These are phyloP conservation scores for Dendrothele bispora DNA, from an alignment of 768 basidiomycete species.

Conservation along the genomic window DNA sequence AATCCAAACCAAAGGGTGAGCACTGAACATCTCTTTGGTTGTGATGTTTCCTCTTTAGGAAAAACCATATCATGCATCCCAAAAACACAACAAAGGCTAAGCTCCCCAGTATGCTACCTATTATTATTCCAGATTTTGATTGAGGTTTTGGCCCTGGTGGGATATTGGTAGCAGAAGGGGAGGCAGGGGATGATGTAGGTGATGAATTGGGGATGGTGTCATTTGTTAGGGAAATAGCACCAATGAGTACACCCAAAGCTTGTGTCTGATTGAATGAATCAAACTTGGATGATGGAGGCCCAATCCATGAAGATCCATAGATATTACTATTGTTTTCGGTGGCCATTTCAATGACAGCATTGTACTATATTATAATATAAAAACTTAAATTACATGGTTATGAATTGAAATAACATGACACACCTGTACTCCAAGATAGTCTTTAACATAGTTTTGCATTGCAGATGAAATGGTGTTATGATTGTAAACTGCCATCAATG, in stretches of 20 bases:
- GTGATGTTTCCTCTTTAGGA: too few relatives aligned
- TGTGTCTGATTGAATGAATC: conserved; percentile 3
- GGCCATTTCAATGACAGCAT: conserved; percentile 13
- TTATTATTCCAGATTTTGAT: too few relatives aligned
- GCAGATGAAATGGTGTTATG: conserved; percentile 7
- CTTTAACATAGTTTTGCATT: conserved; percentile 2
- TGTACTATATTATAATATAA: conserved; percentile 15
- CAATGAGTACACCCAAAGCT: conserved; percentile 5
- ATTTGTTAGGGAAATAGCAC: conserved; percentile 6
- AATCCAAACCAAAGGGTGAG: too few relatives aligned
- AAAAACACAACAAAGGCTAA: too few relatives aligned
- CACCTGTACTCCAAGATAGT: conserved; percentile 13
- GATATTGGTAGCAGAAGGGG: too few relatives aligned
- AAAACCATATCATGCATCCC: too few relatives aligned
- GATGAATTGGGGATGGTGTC: background rate
- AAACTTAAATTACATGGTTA: background rate
- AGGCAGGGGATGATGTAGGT: background rate
- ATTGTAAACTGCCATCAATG: conserved; percentile 7
- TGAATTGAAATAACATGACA: background rate
- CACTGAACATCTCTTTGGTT: too few relatives aligned
- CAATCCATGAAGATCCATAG: conserved; percentile 10
- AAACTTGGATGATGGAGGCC: conserved; percentile 7
- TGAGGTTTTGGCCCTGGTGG: too few relatives aligned
- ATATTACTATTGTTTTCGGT: conserved; percentile 12
- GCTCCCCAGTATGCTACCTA: background rate